Base-by-base conservation (phyloP, 2,329 filamentous ascomycete species). In the Colletotrichum viniferum region DNA sequence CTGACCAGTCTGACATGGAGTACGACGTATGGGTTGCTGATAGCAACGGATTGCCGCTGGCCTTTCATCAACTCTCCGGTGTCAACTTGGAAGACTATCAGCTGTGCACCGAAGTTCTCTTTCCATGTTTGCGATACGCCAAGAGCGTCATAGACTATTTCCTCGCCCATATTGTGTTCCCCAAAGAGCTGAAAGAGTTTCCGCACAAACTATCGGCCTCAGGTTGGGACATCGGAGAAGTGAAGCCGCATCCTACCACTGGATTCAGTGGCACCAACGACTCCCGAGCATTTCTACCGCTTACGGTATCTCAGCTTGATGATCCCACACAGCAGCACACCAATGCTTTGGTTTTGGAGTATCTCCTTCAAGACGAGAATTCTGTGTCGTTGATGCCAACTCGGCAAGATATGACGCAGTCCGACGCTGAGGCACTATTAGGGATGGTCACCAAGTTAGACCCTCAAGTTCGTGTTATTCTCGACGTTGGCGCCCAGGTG, bases 181-280 rank as follows among this genome's bases (percentile, higher is more conserved):
- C 92, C 0, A 90, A 87, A 36, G 89, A 92, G 26, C 88, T 90
- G 76, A 91, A 88, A 26, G 90, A 94, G 73, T 95, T 94, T 63
- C 88, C 89, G 0, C 71, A 86, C 10, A 95, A 94, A 75, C 82
- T 95, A 0, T 91, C 90, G 0, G 87, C 91, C 0, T 94, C 92
- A 0, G 93, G 92, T 0, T 95, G 93, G 93, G 92, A 95, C 75
- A 83, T 95, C 21, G 90, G 85, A 1, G 80, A 84, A 48, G 63
- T 63, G 6, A 92, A 88, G 70, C 7, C 21, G 0, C 83, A 90
- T 24, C 85, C 88, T 0, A 92, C 88, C 0, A 92, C 91, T 0
- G 94, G 93, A 0, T 95, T 95, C 79, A 94, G 92, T 70, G 93
- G 93, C 0, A 95, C 93, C 0, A 93, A 92, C 28, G 93, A 95